Evolutionary conservation across 495 filamentous ascomycete genomes (phyloP).

Genomic region (Aspergillus kassunensis): DNA sequence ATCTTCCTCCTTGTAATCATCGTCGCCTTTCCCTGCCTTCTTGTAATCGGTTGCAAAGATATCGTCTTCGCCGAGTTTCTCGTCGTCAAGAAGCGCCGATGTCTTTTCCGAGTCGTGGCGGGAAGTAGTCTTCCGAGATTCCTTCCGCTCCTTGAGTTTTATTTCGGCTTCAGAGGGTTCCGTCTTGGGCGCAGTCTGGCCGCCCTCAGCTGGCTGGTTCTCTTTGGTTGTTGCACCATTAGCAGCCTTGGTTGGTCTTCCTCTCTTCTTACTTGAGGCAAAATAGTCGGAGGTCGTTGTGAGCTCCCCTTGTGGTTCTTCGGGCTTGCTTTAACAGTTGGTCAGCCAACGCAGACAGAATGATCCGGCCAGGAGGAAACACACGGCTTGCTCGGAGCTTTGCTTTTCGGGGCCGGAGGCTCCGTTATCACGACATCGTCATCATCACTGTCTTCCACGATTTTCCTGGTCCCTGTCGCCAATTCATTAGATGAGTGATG

Average conservation of each 20-base stretch:
- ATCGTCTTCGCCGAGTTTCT: slow-evolving; percentile 67
- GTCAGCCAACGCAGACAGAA: background rate
- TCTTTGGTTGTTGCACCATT: slow-evolving; percentile 10
- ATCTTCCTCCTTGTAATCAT: slow-evolving; percentile 64
- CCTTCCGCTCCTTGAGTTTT: slow-evolving; percentile 17
- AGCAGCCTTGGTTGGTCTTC: slow-evolving; percentile 31
- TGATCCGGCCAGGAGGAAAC: slow-evolving; percentile 1
- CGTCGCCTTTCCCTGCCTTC: slow-evolving; percentile 59
- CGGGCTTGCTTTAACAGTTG: slow-evolving; percentile 36
- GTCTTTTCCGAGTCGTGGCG: slow-evolving; percentile 31
- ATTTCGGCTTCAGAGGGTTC: slow-evolving; percentile 22
- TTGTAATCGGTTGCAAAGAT: slow-evolving; percentile 64
- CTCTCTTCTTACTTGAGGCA: slow-evolving; percentile 52
- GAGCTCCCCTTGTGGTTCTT: slow-evolving; percentile 45
- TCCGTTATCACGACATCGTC: slow-evolving; percentile 40
- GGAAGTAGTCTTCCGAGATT: slow-evolving; percentile 26
- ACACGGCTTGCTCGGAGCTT: slow-evolving; percentile 40
- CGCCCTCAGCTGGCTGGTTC: slow-evolving; percentile 14
- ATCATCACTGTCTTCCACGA: slow-evolving; percentile 74
- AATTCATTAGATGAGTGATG: slow-evolving; percentile 5
- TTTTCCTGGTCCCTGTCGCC: slow-evolving; percentile 60
- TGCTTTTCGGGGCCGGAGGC: slow-evolving; percentile 42
- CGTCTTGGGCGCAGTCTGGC: slow-evolving; percentile 19
- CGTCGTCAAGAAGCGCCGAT: slow-evolving; percentile 47
- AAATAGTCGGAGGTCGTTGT: slow-evolving; percentile 60